These are phyloP conservation scores for Suillus hirtellus DNA, from an alignment of 768 basidiomycete species.

Conservation along the genomic window DNA sequence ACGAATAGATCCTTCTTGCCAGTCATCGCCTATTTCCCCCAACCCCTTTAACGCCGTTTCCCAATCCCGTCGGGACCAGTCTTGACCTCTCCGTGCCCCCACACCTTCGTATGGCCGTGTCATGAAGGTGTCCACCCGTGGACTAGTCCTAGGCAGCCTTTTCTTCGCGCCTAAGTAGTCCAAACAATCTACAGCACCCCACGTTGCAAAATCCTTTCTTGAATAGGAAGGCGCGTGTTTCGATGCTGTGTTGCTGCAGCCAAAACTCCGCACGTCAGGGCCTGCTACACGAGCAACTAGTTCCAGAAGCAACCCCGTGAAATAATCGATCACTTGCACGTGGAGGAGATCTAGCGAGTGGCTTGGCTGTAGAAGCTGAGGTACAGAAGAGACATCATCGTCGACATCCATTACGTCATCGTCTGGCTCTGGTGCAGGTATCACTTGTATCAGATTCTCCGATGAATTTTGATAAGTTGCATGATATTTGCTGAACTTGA, in stretches of 20 bases:
- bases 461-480: conserved; percentile 38
- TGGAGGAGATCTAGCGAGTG: conserved; percentile 70
- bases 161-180: conserved; percentile 53
- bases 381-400: conserved; percentile 39
- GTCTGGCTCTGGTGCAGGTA: conserved; percentile 26
- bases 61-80: conserved; percentile 77
- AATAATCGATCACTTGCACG: conserved; percentile 67
- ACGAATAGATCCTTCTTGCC: conserved; percentile 53
- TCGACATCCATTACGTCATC: conserved; percentile 64
- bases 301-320: conserved; percentile 58
- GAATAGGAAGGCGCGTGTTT: conserved; percentile 57
- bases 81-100: conserved; percentile 67
- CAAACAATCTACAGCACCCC: conserved; percentile 58
- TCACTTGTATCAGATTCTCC: conserved; percentile 17
- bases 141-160: conserved; percentile 35
- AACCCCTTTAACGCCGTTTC: conserved; percentile 49
- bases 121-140: conserved; percentile 54
- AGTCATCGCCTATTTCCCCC: conserved; percentile 47
- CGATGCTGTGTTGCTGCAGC: conserved; percentile 38
- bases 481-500: conserved; percentile 42
- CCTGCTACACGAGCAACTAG: conserved; percentile 58
- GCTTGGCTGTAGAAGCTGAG: conserved; percentile 40
- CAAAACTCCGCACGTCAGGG: conserved; percentile 42
- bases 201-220: conserved; percentile 44
- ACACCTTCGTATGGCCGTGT: conserved; percentile 43